Percentiles rank a stretch among this genome's conserved stretches.
Evolutionary conservation across 148 eudicot genomes (phyloP).

Genomic region (Camellia japonica): DNA sequence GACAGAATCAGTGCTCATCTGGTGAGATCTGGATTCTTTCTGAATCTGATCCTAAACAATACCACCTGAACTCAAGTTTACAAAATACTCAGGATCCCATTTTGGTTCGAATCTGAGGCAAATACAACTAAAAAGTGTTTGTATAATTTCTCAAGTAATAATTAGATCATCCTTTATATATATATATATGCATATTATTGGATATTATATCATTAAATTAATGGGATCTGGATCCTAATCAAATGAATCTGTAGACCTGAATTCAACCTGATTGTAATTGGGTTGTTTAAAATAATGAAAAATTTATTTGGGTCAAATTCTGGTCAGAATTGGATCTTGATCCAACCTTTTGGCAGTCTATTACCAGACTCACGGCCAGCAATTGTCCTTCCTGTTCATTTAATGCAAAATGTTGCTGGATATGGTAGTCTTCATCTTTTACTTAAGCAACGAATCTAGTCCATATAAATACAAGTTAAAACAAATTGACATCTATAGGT

Average conservation of each 20-base stretch:
- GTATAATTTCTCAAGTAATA: too few species aligned
- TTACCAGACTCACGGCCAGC: not conserved
- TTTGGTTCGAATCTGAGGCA: not conserved
- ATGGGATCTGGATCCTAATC: not conserved
- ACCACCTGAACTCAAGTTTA: not conserved
- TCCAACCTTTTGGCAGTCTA: slow-evolving; percentile 2
- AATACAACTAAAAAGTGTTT: too few species aligned
- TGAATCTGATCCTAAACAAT: not conserved
- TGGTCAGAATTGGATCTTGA: not conserved
- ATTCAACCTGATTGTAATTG: too few species aligned
- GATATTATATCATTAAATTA: not conserved
- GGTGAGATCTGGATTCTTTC: not conserved
- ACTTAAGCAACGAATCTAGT: not conserved
- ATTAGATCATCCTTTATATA: not conserved
- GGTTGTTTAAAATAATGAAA: too few species aligned
- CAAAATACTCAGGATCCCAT: not conserved
- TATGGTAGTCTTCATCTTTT: not conserved
- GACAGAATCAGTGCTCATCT: not conserved
- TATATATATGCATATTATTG: not conserved
- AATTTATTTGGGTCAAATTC: too few species aligned
- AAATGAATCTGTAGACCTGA: not conserved
- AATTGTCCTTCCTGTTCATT: not conserved
- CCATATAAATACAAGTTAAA: not conserved
- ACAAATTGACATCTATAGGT: not conserved
- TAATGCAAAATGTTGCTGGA: not conserved